These are phyloP conservation scores for Backusella macrospora DNA, from an alignment of 192 early-diverging fungal genomes.

Conservation along the genomic window DNA sequence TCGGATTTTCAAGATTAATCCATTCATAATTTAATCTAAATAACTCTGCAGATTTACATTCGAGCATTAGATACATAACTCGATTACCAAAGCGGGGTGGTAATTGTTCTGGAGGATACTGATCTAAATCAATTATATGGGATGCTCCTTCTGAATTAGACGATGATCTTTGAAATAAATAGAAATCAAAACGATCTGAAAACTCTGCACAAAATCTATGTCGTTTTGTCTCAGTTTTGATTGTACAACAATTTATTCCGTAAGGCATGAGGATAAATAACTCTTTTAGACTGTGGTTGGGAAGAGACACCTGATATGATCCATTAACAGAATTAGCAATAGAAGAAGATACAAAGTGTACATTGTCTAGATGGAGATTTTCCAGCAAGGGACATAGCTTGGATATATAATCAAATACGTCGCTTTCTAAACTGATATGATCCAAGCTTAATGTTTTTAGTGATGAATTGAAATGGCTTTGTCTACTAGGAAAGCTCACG, in stretches of 20 bases:
- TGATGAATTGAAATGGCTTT: not conserved
- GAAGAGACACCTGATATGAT: not conserved
- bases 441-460: conserved; percentile 8
- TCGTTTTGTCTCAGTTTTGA: not conserved
- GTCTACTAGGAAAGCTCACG: not conserved
- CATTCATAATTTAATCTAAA: not conserved
- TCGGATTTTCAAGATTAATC: not conserved
- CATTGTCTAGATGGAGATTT: not conserved
- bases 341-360: not conserved
- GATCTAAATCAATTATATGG: not conserved
- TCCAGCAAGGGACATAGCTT: not conserved
- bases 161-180: not conserved
- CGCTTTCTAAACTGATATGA: not conserved
- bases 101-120: not conserved
- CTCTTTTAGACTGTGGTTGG: not conserved
- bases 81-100: not conserved
- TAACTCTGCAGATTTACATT: not conserved
- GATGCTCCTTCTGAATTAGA: not conserved
- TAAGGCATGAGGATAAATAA: conserved; percentile 2
- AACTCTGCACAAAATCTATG: not conserved
- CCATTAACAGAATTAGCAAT: not conserved
- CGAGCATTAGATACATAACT: not conserved
- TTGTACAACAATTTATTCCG: not conserved
- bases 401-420: not conserved
- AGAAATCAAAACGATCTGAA: not conserved